Base-by-base conservation (phyloP, 768 basidiomycete species). In the Exidia glandulosa region DNA sequence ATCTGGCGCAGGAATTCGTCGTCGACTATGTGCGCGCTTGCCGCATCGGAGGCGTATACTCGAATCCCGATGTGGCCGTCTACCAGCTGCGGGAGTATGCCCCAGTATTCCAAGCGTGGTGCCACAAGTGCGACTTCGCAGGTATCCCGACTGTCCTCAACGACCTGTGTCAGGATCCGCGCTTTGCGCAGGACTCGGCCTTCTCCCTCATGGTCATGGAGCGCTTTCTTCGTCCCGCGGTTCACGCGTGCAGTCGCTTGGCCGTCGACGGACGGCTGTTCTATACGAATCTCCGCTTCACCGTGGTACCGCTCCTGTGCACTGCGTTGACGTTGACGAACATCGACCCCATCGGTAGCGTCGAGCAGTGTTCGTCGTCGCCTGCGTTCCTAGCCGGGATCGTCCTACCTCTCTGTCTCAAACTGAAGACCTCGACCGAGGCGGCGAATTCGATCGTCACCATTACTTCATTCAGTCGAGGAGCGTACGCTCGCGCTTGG, bases 351-450 rank as follows among this genome's bases (percentile, higher is more conserved):
- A 71, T 88, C 25, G 70, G 73, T 1, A 77, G 83, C 63, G 63
- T 91, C 25, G 84, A 83, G 65, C 79, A 77, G 62, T 79, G 77
- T 23, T 66, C 70, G 0, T 77, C 84, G 0, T 80, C 83, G 1
- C 77, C 84, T 62, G 77, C 80, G 45, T 86, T 84, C 66, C 75
- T 89, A n/a, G 75, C 81, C 3, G 80, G 81, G 0, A 69, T 91
- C 10, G 71, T 90, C 10, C 72, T 89, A 7, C 88, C 87, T 14
- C 73, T 90, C 7, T 74, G 76, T 9, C 65, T 87, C 55, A 68
- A 72, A 1, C 71, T 89, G 65, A 79, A 79, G 65, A 83, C 82
- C 0, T 71, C 78, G 12, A 66, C 74, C 1, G 76, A 81, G 31
- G 66, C 81, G 56, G 68, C 71, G 14, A 67, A 73, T 5, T 75